Evolutionary conservation across 2,329 filamentous ascomycete genomes (phyloP).

Genomic region (Phaeosphaeria sp.): DNA sequence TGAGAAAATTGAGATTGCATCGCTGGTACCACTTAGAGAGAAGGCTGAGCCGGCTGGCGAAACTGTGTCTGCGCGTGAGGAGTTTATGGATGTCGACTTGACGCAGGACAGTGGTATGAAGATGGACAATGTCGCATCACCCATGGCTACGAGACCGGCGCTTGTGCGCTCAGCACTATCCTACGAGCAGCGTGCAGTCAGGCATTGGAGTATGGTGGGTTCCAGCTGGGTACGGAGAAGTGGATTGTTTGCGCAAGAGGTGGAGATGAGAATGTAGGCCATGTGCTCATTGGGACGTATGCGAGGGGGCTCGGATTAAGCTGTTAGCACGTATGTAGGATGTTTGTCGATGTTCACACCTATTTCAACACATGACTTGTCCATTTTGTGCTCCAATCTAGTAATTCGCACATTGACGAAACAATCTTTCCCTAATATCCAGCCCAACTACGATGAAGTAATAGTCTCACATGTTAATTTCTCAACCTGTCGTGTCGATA

Average conservation of each 20-base stretch:
- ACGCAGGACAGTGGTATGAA: neutral
- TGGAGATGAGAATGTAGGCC: neutral
- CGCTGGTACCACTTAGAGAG: neutral
- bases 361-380: neutral
- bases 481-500: too few species aligned
- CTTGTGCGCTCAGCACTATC: neutral
- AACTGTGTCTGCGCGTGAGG: neutral
- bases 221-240: neutral
- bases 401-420: neutral
- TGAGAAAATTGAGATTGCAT: neutral
- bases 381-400: neutral
- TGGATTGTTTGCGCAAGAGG: neutral
- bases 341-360: neutral
- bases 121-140: neutral
- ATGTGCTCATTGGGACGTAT: neutral
- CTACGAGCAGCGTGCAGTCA: neutral
- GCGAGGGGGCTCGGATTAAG: neutral
- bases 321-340: neutral
- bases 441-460: too few species aligned
- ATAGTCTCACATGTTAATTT: too few species aligned
- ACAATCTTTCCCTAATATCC: neutral
- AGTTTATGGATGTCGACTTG: neutral
- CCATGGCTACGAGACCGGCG: neutral
- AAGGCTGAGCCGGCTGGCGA: neutral
- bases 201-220: neutral